Evolutionary conservation across 2,329 filamentous ascomycete species (phyloP).

Genomic region (Pseudopithomyces chartarum): DNA sequence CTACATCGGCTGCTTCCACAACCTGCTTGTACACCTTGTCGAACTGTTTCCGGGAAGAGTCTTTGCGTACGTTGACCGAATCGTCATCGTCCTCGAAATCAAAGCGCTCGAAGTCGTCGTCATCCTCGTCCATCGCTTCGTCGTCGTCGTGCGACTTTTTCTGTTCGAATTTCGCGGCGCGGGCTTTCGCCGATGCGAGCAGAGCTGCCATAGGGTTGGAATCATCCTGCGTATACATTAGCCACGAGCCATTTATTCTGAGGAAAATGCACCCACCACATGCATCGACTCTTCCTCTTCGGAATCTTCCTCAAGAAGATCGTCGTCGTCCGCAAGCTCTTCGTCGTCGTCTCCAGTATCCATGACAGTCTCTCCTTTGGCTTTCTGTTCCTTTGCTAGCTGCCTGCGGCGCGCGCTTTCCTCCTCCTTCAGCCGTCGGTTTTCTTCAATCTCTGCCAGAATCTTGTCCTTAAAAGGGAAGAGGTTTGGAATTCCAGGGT

Average conservation of each 20-base stretch:
- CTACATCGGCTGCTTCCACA: constrained; percentile 84
- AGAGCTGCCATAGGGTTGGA: constrained; percentile 92
- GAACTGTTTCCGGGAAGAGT: constrained; percentile 81
- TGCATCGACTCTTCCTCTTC: constrained; percentile 64
- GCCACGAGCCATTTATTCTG: not conserved
- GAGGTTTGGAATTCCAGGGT: constrained; percentile 94
- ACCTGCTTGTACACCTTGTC: constrained; percentile 97
- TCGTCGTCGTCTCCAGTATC: constrained; percentile 46
- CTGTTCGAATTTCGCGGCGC: constrained; percentile 75
- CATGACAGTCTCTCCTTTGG: constrained; percentile 40
- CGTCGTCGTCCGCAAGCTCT: constrained; percentile 59
- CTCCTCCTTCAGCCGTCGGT: constrained; percentile 78
- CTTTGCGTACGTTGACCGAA: constrained; percentile 46
- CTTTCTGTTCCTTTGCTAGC: constrained; percentile 60
- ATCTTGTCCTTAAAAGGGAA: constrained; percentile 98
- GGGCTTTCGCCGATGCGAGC: constrained; percentile 78
- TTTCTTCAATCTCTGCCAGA: constrained; percentile 92
- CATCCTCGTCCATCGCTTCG: constrained; percentile 62
- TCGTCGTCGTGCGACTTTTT: constrained; percentile 65
- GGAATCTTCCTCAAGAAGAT: constrained; percentile 54
- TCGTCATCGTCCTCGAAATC: constrained; percentile 53
- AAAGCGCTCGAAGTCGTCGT: constrained; percentile 56
- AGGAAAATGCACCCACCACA: constrained; percentile 44
- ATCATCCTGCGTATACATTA: constrained; percentile 55
- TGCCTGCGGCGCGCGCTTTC: constrained; percentile 71